phyloP scores from a whole-genome alignment of 176 grass and related monocot species.

The Carex myosuroides region DNA sequence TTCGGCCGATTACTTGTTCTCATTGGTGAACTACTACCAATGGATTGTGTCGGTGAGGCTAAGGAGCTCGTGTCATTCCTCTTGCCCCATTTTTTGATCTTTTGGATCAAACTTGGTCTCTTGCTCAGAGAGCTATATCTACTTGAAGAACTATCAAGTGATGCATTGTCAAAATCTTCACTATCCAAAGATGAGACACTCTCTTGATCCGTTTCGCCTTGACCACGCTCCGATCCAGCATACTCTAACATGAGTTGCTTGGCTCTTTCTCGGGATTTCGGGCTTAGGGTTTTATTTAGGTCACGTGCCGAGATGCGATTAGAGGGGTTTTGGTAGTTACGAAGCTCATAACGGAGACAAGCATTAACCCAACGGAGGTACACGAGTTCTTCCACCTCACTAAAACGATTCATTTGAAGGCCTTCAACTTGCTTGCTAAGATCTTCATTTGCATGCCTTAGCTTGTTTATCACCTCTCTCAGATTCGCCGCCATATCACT shows the following conservation, averaged over 20 bases:
- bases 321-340: constrained; percentile 60
- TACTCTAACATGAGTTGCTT: constrained; percentile 92
- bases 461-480: constrained; percentile 68
- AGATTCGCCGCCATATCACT: constrained; percentile 57
- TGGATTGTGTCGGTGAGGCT: constrained; percentile 40
- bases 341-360: constrained; percentile 80
- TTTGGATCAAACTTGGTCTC: constrained; percentile 69
- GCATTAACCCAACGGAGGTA: constrained; percentile 97
- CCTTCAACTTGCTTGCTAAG: constrained; percentile 96
- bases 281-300: constrained; percentile 80
- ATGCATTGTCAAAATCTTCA: constrained; percentile 83
- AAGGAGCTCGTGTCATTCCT: constrained; percentile 49
- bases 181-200: constrained; percentile 74
- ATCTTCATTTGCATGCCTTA: constrained; percentile 69
- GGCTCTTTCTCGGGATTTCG: constrained; percentile 68
- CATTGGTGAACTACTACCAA: constrained; percentile 40
- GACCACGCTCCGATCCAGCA: constrained; percentile 71
- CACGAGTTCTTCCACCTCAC: constrained; percentile 88
- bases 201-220: constrained; percentile 85
- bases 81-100: constrained; percentile 80
- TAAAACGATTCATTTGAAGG: constrained; percentile 89
- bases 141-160: constrained; percentile 77
- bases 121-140: constrained; percentile 71
- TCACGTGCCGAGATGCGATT: constrained; percentile 67
- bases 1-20: constrained; percentile 35